These are phyloP conservation scores for Fraxinus baroniana DNA, from an alignment of 305 asterid species.

Conservation along the genomic window DNA sequence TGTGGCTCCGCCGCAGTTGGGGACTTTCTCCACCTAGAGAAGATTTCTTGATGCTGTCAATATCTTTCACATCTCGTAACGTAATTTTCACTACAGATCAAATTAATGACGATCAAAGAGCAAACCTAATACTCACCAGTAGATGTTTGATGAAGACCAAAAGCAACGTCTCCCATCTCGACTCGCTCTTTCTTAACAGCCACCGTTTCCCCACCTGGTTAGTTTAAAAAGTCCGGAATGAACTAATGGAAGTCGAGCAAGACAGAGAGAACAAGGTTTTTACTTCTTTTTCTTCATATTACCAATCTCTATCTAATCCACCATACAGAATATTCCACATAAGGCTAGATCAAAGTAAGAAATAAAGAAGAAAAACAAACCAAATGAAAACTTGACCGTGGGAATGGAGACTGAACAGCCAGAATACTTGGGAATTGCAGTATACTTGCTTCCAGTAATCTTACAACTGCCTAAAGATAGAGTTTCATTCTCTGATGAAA, in stretches of 20 bases:
- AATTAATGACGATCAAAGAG: slow-evolving; percentile 5
- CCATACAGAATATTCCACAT: neutral
- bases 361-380: slow-evolving; percentile 25
- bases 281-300: neutral
- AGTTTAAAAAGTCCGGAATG: neutral
- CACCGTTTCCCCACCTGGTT: slow-evolving; percentile 21
- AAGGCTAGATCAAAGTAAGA: neutral
- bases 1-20: neutral
- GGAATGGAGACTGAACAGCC: slow-evolving; percentile 20
- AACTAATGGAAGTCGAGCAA: neutral
- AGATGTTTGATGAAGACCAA: slow-evolving; percentile 1
- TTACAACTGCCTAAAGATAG: slow-evolving; percentile 16
- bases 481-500: slow-evolving; percentile 11
- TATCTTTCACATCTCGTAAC: neutral
- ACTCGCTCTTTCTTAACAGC: slow-evolving; percentile 22
- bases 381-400: slow-evolving; percentile 14
- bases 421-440: neutral
- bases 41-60: slow-evolving; percentile 17
- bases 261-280: neutral
- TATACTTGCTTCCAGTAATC: neutral
- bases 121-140: slow-evolving; percentile 12
- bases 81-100: neutral
- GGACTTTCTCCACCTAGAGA: neutral
- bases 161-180: slow-evolving; percentile 10
- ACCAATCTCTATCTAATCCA: neutral